Base-by-base conservation (phyloP, 2,329 filamentous ascomycete genomes). In the Claviceps pazoutovae region DNA sequence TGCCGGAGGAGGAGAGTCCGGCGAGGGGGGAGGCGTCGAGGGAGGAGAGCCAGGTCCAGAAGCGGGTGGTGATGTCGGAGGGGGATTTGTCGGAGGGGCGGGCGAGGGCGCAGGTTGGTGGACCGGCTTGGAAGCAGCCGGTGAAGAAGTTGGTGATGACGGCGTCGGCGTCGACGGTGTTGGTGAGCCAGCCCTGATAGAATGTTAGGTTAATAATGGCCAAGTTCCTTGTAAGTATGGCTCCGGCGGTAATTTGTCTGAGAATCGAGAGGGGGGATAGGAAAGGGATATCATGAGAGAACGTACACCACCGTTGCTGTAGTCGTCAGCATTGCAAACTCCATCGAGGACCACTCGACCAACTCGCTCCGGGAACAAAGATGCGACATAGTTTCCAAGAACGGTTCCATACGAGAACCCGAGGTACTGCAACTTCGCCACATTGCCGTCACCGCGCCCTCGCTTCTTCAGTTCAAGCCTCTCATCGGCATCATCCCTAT, bases 361-460 rank as follows among this genome's bases (percentile, higher is more conserved):
- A 8, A 75, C 57, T 3, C 66, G 60, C 0, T 57, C 64, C 0
- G 66, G 64, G 37, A 64, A 68, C 61, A 68, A 60, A 34, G 65
- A 62, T 2, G 65, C 63, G 54, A 68, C 66, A 34, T 63, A 63
- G 43, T 66, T 66, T 1, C 66, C 66, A 0, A 68, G 58, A 0
- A 65, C 17, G 2, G 64, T 66, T 16, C 66, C 65, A 17, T 78
- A 78, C 5, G 72, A 75, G 50, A 76, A 69, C 0, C 75, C 74
- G 63, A 72, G 70, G 56, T 75, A 78, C 57, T 71, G 70, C 34
- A 76, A 56, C 11, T 58, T 43, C 2, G 54, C 53, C 1, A 56
- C 50, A 23, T 58, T 41, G 17, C 48, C 51, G 5, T 44, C 26
- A 4, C 46, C 45, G 9, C 4, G 30, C 23, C 39, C 34, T 44